A percentile compares a stretch with the other conserved stretches of the same genome.
These are phyloP conservation scores for Pogostemon cablin DNA, from an alignment of 257 asterid species.

Conservation along the genomic window DNA sequence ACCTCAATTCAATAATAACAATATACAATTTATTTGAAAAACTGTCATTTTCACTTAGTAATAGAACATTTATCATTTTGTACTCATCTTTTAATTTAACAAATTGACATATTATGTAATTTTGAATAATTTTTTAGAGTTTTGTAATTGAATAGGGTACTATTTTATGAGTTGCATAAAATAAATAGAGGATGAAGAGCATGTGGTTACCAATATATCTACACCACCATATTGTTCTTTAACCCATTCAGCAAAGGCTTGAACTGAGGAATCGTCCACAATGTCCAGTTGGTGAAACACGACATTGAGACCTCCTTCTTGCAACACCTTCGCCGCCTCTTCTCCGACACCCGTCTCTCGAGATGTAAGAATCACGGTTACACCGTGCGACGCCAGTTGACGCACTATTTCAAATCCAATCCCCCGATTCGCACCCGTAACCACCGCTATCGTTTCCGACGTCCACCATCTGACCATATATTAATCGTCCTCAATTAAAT, in stretches of 20 bases:
- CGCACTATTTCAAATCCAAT: slow-evolving; percentile 88
- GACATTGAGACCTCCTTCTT: slow-evolving; percentile 75
- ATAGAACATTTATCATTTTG: too few relatives aligned
- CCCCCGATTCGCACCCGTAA: slow-evolving; percentile 95
- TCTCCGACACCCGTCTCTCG: slow-evolving; percentile 75
- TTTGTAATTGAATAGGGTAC: too few relatives aligned
- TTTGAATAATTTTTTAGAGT: too few relatives aligned
- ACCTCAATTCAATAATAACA: too few relatives aligned
- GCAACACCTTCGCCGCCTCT: slow-evolving; percentile 79
- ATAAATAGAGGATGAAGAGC: slow-evolving; percentile 20
- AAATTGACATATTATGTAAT: too few relatives aligned
- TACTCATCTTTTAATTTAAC: too few relatives aligned
- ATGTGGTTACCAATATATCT: slow-evolving; percentile 71
- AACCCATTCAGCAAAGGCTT: slow-evolving; percentile 65
- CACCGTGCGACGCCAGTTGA: slow-evolving; percentile 77
- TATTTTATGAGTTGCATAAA: too few relatives aligned
- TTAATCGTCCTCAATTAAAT: too few relatives aligned
- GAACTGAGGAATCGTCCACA: slow-evolving; percentile 62
- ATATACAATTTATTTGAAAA: too few relatives aligned
- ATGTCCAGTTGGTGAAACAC: slow-evolving; percentile 81
- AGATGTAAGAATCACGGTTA: slow-evolving; percentile 85
- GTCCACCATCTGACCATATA: slow-evolving; percentile 85
- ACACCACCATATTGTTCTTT: slow-evolving; percentile 68
- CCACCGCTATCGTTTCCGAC: slow-evolving; percentile 73
- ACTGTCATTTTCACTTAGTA: too few relatives aligned